Percentiles rank a stretch among this genome's conserved stretches.
Evolutionary conservation across 225 moss, liverwort and hornwort genomes (phyloP).

Genomic region (Polytrichum commune): DNA sequence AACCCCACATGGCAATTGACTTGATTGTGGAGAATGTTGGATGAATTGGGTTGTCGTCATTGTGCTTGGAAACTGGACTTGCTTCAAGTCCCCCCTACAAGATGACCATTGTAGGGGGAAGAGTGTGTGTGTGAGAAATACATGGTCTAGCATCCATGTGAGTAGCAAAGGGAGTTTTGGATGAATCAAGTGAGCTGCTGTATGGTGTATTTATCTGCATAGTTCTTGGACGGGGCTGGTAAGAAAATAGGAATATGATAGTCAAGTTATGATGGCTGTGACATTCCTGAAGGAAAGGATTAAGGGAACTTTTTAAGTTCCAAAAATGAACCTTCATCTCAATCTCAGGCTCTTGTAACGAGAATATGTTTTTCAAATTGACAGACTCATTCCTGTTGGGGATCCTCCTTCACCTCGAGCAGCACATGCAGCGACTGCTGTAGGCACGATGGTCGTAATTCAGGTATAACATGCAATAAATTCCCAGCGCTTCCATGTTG

Average conservation of each 20-base stretch:
- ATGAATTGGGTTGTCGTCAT: background rate
- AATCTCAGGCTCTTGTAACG: background rate
- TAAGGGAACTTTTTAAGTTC: background rate
- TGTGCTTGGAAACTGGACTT: background rate
- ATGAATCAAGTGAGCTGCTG: background rate
- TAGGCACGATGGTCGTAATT: conserved; percentile 51
- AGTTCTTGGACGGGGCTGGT: background rate
- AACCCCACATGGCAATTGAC: background rate
- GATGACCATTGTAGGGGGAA: too few species aligned
- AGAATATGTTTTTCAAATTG: background rate
- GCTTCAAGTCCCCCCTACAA: background rate
- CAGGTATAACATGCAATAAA: conserved; percentile 28
- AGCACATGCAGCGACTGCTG: conserved; percentile 49
- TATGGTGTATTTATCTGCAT: background rate
- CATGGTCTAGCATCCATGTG: too few species aligned
- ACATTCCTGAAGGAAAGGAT: background rate
- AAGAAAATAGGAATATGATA: background rate
- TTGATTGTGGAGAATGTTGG: background rate
- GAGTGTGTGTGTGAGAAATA: too few species aligned
- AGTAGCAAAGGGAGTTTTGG: too few species aligned
- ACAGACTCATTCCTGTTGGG: conserved; percentile 46
- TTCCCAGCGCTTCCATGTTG: conserved; percentile 9
- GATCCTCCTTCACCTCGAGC: conserved; percentile 54
- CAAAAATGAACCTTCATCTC: background rate
- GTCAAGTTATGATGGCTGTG: too few species aligned